Evolutionary conservation across 2,329 filamentous ascomycete species (phyloP), one percentile per base, ranked within the genome.

Genomic region (Alternaria alternata): DNA sequence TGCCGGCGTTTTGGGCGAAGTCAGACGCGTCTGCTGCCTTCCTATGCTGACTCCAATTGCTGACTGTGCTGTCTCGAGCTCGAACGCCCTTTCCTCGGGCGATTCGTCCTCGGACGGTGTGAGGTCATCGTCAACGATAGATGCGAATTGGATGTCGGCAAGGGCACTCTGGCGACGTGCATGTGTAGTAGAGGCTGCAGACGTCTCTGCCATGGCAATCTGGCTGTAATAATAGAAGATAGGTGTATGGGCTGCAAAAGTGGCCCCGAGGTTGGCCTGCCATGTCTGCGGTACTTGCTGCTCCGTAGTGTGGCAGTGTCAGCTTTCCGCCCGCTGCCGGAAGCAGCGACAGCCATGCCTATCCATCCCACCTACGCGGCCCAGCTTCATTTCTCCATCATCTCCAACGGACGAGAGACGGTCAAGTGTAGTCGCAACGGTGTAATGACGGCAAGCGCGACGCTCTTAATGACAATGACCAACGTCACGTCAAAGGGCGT

Each of bases 21-120:
- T 84, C 71, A 88, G 79, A 43, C 84, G 82, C 51, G 82, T 86
- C 72, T 89, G 87, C 42, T 82, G 80, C 39, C 80, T 81, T 60
- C 86, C 81, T 63, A 89, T 87, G 70, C 86, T 88, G 68, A 89
- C 81, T 3, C 86, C 86, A 65, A 89, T 81, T 34, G 87, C 79
- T 12, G 76, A 79, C 53, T 79, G 76, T 16, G 75, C 80, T 62
- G 81, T 78, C 49, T 81, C 78, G 47, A 77, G 60, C 62, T 75
- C 71, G 53, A 77, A 62, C 34, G 58, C 62, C 28, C 64, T 59
- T 54, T 74, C 67, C 53, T 74, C 68, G 54, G 75, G 56, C 38
- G 72, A 74, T 47, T 83, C 71, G 51, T 83, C 81, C 26, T 82
- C 81, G 52, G 81, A 83, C 6, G 81, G 81, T n/a, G 80, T 80